Evolutionary conservation across 352 stramenopile genomes (phyloP), one percentile per base, ranked within the genome.

Genomic region (Pythium biforme): DNA sequence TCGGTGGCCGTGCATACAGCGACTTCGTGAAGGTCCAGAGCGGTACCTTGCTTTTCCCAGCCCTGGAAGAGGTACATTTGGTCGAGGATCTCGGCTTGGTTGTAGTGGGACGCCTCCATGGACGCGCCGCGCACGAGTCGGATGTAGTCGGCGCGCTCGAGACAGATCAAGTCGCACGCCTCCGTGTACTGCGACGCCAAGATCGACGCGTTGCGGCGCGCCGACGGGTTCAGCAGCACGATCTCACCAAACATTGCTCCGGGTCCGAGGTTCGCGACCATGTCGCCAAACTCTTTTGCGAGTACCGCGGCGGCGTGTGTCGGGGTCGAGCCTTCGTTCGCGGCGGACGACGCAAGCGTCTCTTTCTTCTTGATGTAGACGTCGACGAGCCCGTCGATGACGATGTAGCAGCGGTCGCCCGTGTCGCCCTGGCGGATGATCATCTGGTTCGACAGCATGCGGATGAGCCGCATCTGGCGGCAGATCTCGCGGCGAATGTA

Each of bases 401-500:
- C 74, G 23, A 92, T 92, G 67, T 90, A 92, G 54, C 83, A 92
- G 7, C 82, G 75, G 41, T 92, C 82, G 11, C 80, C 83, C 10
- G 73, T 88, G 58, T 92, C 80, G 5, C 80, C 81, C 53, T 92
- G 83, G 9, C 80, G 80, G 41, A 92, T 92, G 20, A 92, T 62
- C 17, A 89, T 29, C 7, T 76, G 74, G 33, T 79, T 70, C 4
- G 73, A 83, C 34, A 81, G 67, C 23, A 77, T 68, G 25, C 79
- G 88, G 48, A 86, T 79, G 29, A 90, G 77, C 55, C 76, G 69
- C 83, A 92, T 92, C 46, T 92, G 83, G 0, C 80, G 70, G 40
- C 82, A 92, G 25, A 92, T 92, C 59, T 92, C 82, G 14, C 82
- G 83, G 19, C 83, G 73, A 59, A 90, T 88, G 47, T 92, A 90